A percentile compares a stretch with the other conserved stretches of the same genome.
phyloP scores from a whole-genome alignment of 208 protist species.

The Leishmania turanica region DNA sequence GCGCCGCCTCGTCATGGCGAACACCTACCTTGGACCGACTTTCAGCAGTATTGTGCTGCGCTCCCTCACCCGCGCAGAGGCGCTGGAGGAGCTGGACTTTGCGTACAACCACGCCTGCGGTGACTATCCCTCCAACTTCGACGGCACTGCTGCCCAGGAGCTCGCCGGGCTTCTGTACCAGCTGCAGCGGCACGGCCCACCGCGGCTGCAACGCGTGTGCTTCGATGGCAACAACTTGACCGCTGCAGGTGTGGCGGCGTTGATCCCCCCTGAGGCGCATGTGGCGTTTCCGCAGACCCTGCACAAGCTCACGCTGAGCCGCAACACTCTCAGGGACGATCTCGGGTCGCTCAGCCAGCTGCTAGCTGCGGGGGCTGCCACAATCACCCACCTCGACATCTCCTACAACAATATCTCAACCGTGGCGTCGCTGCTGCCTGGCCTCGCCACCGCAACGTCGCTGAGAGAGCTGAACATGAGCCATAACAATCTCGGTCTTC shows the following conservation, averaged over 20 bases:
- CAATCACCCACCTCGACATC: constrained; percentile 45
- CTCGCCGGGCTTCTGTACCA: constrained; percentile 61
- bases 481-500: constrained; percentile 77
- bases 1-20: constrained; percentile 60
- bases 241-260: constrained; percentile 38
- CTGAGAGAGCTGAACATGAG: constrained; percentile 60
- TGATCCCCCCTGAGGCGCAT: constrained; percentile 36
- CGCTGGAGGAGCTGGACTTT: constrained; percentile 80
- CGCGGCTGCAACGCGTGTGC: constrained; percentile 30
- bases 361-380: constrained; percentile 36
- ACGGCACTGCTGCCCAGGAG: constrained; percentile 37
- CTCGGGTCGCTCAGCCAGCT: constrained; percentile 44
- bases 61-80: constrained; percentile 41
- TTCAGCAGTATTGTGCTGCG: constrained; percentile 58
- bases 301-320: constrained; percentile 64
- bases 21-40: constrained; percentile 76
- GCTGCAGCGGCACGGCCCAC: constrained; percentile 1
- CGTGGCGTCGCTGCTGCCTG: constrained; percentile 33
- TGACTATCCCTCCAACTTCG: constrained; percentile 48
- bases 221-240: constrained; percentile 78
- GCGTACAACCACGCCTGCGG: constrained; percentile 78
- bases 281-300: constrained; percentile 19
- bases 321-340: constrained; percentile 64
- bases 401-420: constrained; percentile 68
- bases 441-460: constrained; percentile 29